Conservation (phyloP, 345 rosid genomes). For the Trapa incisa region DNA sequence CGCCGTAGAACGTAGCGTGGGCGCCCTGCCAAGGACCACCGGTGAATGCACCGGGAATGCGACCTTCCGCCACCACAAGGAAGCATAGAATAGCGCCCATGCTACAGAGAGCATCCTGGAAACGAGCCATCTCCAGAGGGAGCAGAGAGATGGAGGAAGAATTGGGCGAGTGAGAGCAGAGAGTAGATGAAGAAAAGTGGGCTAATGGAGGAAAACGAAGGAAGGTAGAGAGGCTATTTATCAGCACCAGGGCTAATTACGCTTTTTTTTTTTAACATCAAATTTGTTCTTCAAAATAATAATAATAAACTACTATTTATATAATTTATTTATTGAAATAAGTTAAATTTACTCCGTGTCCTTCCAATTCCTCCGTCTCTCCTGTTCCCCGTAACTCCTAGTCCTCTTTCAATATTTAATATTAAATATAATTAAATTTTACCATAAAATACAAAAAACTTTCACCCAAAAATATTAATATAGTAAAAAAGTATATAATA, state of each 20-base stretch:
- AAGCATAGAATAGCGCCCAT: conserved; percentile 13
- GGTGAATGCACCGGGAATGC: conserved; percentile 27
- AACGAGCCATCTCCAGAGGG: conserved; percentile 1
- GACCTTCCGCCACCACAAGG: conserved; percentile 11
- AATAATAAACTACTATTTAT: too few relatives aligned
- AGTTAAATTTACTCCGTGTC: too few relatives aligned
- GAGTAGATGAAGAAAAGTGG: conserved; percentile 7
- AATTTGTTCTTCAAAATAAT: too few relatives aligned
- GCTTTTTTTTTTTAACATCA: not conserved
- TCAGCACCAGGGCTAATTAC: not conserved
- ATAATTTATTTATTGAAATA: too few relatives aligned
- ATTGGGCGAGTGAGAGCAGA: conserved; percentile 13
- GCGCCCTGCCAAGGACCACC: conserved; percentile 31
- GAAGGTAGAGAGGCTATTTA: conserved; percentile 24
- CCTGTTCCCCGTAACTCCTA: too few relatives aligned
- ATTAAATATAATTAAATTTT: too few relatives aligned
- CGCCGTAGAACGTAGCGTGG: conserved; percentile 55
- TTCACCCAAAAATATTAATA: too few relatives aligned
- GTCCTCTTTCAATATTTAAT: too few relatives aligned
- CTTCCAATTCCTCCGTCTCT: too few relatives aligned
- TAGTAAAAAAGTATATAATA: too few relatives aligned
- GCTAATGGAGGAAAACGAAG: conserved; percentile 18
- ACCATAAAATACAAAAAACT: too few relatives aligned
- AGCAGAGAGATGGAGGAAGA: not conserved
- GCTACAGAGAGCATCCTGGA: conserved; percentile 5